A percentile compares a stretch with the other conserved stretches of the same genome.
These are phyloP conservation scores for Colletotrichum lupini DNA, from an alignment of 2,329 filamentous ascomycete species.

Conservation along the genomic window DNA sequence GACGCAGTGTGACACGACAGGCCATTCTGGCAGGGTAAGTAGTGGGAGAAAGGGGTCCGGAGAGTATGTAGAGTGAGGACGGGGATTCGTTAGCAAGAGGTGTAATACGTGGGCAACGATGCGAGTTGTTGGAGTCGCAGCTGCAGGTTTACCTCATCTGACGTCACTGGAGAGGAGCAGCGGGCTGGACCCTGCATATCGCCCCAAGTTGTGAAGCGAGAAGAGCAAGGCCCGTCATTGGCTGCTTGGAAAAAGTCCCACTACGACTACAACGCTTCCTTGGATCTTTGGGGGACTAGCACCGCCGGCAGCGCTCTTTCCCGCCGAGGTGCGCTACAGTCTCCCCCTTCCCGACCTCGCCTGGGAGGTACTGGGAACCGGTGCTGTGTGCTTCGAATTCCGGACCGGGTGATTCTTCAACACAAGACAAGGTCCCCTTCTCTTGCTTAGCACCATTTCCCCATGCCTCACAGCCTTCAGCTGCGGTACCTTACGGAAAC, in stretches of 20 bases:
- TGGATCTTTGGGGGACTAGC: no score
- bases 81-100: neutral
- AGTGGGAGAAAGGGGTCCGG: no score
- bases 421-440: neutral
- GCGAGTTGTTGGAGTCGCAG: neutral
- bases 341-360: neutral
- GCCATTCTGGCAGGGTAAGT: no score
- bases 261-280: no score
- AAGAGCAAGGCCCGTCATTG: neutral
- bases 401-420: neutral
- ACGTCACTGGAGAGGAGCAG: neutral
- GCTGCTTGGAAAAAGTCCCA: neutral
- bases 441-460: neutral
- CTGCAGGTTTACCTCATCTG: conserved; percentile 2
- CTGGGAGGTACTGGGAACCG: neutral
- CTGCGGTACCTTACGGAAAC: neutral
- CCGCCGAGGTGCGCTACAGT: neutral
- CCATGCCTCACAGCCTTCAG: neutral
- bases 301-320: neutral
- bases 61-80: neutral
- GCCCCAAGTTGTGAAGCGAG: neutral
- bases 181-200: neutral
- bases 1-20: neutral
- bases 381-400: neutral
- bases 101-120: neutral